A percentile compares a stretch with the other conserved stretches of the same genome.
Conservation (phyloP, 805 yeast species). For the Starmerella riodocensis region DNA sequence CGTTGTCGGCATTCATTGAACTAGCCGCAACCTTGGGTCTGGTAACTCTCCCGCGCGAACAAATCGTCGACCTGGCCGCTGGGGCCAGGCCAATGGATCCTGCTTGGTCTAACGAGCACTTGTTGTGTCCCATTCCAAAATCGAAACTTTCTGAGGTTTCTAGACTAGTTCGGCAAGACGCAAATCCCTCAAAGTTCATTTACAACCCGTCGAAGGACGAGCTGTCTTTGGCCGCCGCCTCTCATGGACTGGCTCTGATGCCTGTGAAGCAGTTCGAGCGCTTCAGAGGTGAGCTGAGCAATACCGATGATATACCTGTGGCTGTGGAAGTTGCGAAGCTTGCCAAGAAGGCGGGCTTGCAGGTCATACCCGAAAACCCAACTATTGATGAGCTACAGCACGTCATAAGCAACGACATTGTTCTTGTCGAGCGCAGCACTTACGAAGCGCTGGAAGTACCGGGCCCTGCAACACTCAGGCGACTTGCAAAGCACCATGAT, state of each 20-base stretch:
- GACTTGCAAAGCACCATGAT: constrained; percentile 18
- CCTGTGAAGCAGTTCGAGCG: constrained; percentile 9
- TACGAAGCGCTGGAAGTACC: constrained; percentile 16
- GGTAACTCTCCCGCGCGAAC: neutral
- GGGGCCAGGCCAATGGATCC: too few relatives aligned
- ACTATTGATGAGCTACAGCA: constrained; percentile 12
- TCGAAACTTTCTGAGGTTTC: neutral
- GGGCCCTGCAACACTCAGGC: constrained; percentile 14
- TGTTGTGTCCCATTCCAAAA: too few relatives aligned
- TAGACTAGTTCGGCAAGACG: too few relatives aligned
- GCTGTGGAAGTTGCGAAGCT: constrained; percentile 24
- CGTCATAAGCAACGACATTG: constrained; percentile 8
- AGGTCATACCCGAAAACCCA: constrained; percentile 13
- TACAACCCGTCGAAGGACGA: constrained; percentile 3
- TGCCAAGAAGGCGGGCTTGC: constrained; percentile 13
- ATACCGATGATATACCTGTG: constrained; percentile 21
- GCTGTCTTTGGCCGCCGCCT: constrained; percentile 16
- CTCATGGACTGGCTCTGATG: constrained; percentile 11
- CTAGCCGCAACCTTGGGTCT: neutral
- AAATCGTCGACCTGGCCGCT: neutral
- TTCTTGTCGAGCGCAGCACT: constrained; percentile 14
- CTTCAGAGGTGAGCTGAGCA: constrained; percentile 9
- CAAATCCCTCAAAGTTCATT: neutral
- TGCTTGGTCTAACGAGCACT: too few relatives aligned
- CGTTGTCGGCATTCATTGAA: neutral